Percentiles rank a stretch among this genome's conserved stretches.
Conservation (phyloP, 768 basidiomycete species). For the Trametes maxima region DNA sequence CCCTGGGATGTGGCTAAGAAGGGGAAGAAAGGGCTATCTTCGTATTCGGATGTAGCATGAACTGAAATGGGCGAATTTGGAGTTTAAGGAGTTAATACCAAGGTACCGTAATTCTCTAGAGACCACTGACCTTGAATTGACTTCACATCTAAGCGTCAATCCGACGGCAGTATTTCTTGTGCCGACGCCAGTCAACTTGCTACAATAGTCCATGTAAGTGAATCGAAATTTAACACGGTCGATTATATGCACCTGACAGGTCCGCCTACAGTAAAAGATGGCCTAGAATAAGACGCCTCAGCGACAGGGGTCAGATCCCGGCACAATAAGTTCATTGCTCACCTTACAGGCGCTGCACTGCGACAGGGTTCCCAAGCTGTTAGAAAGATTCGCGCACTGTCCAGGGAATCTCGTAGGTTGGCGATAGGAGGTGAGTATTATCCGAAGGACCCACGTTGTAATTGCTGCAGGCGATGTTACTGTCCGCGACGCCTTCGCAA, state of each 20-base stretch:
- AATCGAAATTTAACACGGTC: background rate
- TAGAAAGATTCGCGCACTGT: conserved; percentile 3
- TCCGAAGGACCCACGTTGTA: conserved; percentile 25
- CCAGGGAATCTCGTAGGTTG: too few species aligned
- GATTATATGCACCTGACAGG: conserved; percentile 9
- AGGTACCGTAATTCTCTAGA: background rate
- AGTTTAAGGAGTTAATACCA: background rate
- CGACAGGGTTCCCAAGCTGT: background rate
- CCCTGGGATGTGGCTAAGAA: too few species aligned
- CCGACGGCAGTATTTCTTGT: conserved; percentile 35
- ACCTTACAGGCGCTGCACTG: conserved; percentile 16
- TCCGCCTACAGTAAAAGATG: conserved; percentile 12
- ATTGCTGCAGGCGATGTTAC: conserved; percentile 36
- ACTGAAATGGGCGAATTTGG: too few species aligned
- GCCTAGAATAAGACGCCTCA: background rate
- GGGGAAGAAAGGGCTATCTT: too few species aligned
- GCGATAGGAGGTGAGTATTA: background rate
- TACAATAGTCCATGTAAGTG: conserved; percentile 1
- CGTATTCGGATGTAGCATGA: too few species aligned
- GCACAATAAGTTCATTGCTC: background rate
- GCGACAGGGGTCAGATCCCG: background rate
- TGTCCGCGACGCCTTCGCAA: conserved; percentile 28
- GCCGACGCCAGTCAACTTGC: conserved; percentile 35
- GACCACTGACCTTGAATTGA: background rate
- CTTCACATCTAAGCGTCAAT: background rate